phyloP scores from a whole-genome alignment of 768 basidiomycete species.

The Guyanaporus albipodus region DNA sequence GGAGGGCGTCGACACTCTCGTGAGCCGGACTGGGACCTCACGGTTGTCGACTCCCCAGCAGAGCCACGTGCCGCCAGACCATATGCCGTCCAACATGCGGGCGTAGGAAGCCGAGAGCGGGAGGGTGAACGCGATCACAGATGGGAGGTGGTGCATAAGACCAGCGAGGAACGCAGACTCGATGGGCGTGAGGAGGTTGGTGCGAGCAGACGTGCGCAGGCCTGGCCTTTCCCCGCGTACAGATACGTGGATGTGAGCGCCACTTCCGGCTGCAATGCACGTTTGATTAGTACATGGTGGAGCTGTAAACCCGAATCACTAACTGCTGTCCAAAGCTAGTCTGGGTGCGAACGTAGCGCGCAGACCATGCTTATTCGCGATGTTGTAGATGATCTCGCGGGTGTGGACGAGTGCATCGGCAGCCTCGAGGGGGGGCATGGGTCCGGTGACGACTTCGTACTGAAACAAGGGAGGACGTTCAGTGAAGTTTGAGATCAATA shows the following conservation, averaged over 20 bases:
- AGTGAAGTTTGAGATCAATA: neutral
- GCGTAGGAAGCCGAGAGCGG: slow-evolving; percentile 60
- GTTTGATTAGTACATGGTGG: neutral
- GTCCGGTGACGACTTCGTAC: slow-evolving; percentile 69
- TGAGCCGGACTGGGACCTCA: slow-evolving; percentile 58
- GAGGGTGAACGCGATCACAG: slow-evolving; percentile 52
- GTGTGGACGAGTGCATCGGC: slow-evolving; percentile 66
- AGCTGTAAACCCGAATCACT: neutral
- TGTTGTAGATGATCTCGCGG: slow-evolving; percentile 61
- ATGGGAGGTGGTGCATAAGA: slow-evolving; percentile 54
- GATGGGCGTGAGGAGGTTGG: slow-evolving; percentile 35
- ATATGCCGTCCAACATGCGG: slow-evolving; percentile 61
- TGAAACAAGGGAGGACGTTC: slow-evolving; percentile 14
- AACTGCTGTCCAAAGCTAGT: slow-evolving; percentile 39
- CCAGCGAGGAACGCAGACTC: slow-evolving; percentile 62
- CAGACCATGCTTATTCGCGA: slow-evolving; percentile 62
- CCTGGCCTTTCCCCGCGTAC: slow-evolving; percentile 36
- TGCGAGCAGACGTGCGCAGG: slow-evolving; percentile 4
- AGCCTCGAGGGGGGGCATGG: slow-evolving; percentile 59
- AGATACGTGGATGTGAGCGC: slow-evolving; percentile 64
- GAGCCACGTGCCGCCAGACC: slow-evolving; percentile 69
- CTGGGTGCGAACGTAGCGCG: slow-evolving; percentile 65
- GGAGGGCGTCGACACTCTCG: slow-evolving; percentile 42
- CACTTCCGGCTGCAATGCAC: slow-evolving; percentile 42
- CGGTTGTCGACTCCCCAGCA: slow-evolving; percentile 69